Conservation (phyloP, 2,329 filamentous ascomycete species). For the Acrodontium crateriforme region DNA sequence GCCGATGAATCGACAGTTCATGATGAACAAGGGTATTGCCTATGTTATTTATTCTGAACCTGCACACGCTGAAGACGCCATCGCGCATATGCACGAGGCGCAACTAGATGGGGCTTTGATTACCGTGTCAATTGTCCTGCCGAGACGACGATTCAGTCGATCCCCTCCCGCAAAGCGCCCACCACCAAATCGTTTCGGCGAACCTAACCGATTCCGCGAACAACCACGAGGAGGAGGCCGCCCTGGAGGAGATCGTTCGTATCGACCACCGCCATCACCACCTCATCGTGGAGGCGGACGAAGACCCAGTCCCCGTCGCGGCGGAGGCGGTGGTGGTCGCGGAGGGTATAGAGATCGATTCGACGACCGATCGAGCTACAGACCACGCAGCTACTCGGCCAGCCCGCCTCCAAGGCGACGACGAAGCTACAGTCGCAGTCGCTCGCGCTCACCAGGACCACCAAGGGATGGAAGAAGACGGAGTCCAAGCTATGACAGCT, state of each 20-base stretch:
- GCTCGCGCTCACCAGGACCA: constrained; percentile 5
- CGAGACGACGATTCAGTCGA: constrained; percentile 66
- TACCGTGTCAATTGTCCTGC: constrained; percentile 78
- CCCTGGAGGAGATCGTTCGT: constrained; percentile 13
- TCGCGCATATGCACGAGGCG: constrained; percentile 90
- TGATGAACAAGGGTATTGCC: constrained; percentile 81
- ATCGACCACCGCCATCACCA: constrained; percentile 14
- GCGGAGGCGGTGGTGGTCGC: constrained; percentile 14
- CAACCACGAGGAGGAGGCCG: constrained; percentile 13
- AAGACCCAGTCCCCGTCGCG: constrained; percentile 15
- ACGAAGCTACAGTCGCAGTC: constrained; percentile 3
- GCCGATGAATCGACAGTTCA: constrained; percentile 74
- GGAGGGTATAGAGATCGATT: constrained; percentile 18
- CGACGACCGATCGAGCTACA: constrained; percentile 16
- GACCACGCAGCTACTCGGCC: constrained; percentile 12
- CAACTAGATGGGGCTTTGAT: constrained; percentile 73
- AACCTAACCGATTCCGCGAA: constrained; percentile 23
- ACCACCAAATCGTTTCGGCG: constrained; percentile 37
- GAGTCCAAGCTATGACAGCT: constrained; percentile 12
- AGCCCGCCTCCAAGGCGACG: constrained; percentile 9
- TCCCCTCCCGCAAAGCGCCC: constrained; percentile 59
- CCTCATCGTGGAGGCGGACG: constrained; percentile 8
- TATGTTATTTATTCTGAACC: constrained; percentile 76
- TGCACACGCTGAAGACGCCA: constrained; percentile 70
- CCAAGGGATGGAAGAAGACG: constrained; percentile 6